Evolutionary conservation across 352 stramenopile species (phyloP).

Genomic region (Globisporangium solare): DNA sequence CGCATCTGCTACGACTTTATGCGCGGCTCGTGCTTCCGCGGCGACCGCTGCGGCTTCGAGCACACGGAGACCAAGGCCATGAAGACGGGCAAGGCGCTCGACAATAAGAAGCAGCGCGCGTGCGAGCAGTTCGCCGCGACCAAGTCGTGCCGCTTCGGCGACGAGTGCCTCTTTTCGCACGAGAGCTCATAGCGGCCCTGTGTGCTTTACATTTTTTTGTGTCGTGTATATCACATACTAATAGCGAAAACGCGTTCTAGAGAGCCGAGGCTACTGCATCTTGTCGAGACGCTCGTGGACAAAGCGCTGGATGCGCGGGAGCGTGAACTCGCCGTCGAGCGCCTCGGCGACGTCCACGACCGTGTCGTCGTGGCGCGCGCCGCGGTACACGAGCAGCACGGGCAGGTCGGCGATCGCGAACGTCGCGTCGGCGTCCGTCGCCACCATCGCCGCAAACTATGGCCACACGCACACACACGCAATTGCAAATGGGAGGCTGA

Average conservation of each 20-base stretch:
- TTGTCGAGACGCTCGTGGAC: slow-evolving; percentile 28
- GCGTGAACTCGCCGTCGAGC: slow-evolving; percentile 65
- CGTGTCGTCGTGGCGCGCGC: slow-evolving; percentile 45
- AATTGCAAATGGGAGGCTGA: neutral
- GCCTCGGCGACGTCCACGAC: slow-evolving; percentile 48
- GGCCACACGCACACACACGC: slow-evolving; percentile 1
- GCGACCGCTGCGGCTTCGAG: slow-evolving; percentile 67
- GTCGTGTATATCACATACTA: neutral
- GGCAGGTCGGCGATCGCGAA: slow-evolving; percentile 66
- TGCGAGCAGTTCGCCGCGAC: slow-evolving; percentile 48
- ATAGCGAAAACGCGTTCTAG: slow-evolving; percentile 1
- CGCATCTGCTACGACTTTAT: slow-evolving; percentile 84
- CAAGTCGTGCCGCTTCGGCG: slow-evolving; percentile 62
- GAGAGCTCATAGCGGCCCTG: slow-evolving; percentile 11
- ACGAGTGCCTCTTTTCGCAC: slow-evolving; percentile 74
- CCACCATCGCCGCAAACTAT: slow-evolving; percentile 60
- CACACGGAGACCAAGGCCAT: slow-evolving; percentile 72
- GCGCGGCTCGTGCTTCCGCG: slow-evolving; percentile 58
- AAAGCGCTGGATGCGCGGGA: slow-evolving; percentile 36
- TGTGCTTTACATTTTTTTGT: neutral
- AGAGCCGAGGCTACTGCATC: slow-evolving; percentile 10
- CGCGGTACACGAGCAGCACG: slow-evolving; percentile 60
- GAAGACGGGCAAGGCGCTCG: slow-evolving; percentile 37
- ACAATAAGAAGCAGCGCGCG: slow-evolving; percentile 46
- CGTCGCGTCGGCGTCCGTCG: slow-evolving; percentile 58